Conservation (phyloP, 805 yeast genomes). For the Naumovozyma dairenensis region DNA sequence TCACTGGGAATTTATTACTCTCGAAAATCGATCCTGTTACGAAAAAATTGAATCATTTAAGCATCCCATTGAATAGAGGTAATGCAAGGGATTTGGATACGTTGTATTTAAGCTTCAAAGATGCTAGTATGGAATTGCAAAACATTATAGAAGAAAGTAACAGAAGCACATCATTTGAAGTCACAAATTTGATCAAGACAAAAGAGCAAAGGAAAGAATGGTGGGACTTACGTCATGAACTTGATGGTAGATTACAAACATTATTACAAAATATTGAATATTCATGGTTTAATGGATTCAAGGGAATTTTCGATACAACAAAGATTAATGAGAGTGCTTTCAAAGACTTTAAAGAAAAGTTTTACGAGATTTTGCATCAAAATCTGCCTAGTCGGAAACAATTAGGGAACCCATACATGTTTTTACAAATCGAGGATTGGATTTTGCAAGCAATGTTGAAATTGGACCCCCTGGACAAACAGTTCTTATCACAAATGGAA, state of each 20-base stretch:
- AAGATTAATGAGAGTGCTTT: slow-evolving; percentile 21
- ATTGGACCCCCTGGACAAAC: slow-evolving; percentile 28
- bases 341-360: slow-evolving; percentile 28
- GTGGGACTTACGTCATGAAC: slow-evolving; percentile 62
- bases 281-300: slow-evolving; percentile 72
- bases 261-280: slow-evolving; percentile 51
- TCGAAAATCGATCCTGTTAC: slow-evolving; percentile 33
- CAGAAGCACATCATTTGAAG: slow-evolving; percentile 42
- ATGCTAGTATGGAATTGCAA: slow-evolving; percentile 38
- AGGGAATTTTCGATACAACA: slow-evolving; percentile 44
- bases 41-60: slow-evolving; percentile 36
- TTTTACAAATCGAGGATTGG: slow-evolving; percentile 34
- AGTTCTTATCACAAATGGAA: slow-evolving; percentile 36
- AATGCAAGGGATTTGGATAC: slow-evolving; percentile 37
- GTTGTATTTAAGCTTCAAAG: slow-evolving; percentile 33
- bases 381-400: slow-evolving; percentile 40
- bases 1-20: slow-evolving; percentile 49
- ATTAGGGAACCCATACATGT: slow-evolving; percentile 15
- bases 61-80: slow-evolving; percentile 52
- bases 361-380: slow-evolving; percentile 34
- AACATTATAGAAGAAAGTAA: slow-evolving; percentile 54
- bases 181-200: slow-evolving; percentile 43
- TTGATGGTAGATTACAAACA: slow-evolving; percentile 47
- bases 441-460: slow-evolving; percentile 44
- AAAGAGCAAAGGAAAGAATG: slow-evolving; percentile 55